Evolutionary conservation across 192 early-diverging fungal species (phyloP), one percentile per base, ranked within the genome.

Genomic region (Backusella morwellensis): DNA sequence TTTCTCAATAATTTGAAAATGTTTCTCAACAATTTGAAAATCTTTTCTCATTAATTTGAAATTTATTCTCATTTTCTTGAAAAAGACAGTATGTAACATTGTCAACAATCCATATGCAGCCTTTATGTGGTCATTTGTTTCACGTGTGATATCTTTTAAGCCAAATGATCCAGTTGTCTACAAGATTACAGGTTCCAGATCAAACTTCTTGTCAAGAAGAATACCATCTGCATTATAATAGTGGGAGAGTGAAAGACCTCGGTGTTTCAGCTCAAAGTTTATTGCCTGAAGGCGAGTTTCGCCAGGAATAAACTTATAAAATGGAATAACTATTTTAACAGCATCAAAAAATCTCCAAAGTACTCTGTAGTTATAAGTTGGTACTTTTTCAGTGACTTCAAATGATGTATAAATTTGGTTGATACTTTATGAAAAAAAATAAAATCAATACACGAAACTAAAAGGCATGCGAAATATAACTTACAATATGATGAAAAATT

Each of bases 251-350:
- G 41, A 71, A 71, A 71, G 41, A 6, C 70, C 70, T 71, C 4
- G 41, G 12, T 42, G 70, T 1, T 71, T 7, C 42, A 44, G 3
- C 12, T 71, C 70, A 71, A 71, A 47, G 4, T 71, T 47, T 9
- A 71, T 71, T 32, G 41, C 70, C 12, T 71, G 70, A 71, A 71
- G 41, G 42, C 70, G 40, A 71, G 70, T 71, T 71, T 71, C 70
- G 12, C 70, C 70, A 71, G 70, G 70, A 71, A 56, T 56, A 2
- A 56, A 56, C 6, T 54, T 54, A n/a, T n/a, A n/a, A 5, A 19
- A 54, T 1, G 19, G 52, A 54, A 21, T 54, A 54, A 54, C 52
- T 1, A 23, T 23, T 54, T 54, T 54, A 2, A 54, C 52, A 54
- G 52, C 1, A 54, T 54, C 52, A 23, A 54, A 0, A 54, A 54